Base-by-base conservation (phyloP, 2,329 filamentous ascomycete genomes). In the Botrytis squamosa region DNA sequence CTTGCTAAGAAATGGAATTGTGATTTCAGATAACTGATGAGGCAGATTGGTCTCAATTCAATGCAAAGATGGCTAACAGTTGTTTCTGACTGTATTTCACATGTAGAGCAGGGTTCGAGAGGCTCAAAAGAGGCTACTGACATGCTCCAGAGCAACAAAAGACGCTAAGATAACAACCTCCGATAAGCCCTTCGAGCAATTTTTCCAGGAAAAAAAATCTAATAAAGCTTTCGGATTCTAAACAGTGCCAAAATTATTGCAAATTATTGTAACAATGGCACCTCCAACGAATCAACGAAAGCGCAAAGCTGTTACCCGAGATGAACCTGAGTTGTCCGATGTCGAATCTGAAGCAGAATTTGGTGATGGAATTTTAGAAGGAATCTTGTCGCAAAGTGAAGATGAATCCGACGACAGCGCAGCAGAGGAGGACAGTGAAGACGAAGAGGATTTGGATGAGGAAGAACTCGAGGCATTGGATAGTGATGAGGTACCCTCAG, bases 331-430 rank as follows among this genome's bases (percentile, higher is more conserved):
- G 74, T 81, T 83, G 68, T 83, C 84, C 22, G 84, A 87, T 75
- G 82, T 85, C 4, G 85, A 86, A 73, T 90, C 88, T 36, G 90
- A 90, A 46, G 87, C 89, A 77, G 90, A 92, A 77, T 87, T 91
- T 75, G 84, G 83, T 71, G 85, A 87, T 72, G 85, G 84, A 46
- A 82, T 86, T 64, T 83, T 90, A 25, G 87, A 90, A 73, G 88
- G 87, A 44, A 86, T 89, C 68, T 81, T 90, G 74, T 88, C 87
- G 44, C 84, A 86, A 77, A 86, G 85, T 77, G 86, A 91, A 74
- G 89, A 89, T 74, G 89, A 89, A 74, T 86, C 87, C 64, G 87
- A 88, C 71, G 86, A 87, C 70, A 85, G 87, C 64, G 85, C 83
- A 66, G 83, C 84, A 60, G 84, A 86, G 16, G 84, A 84, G 36